A percentile compares a stretch with the other conserved stretches of the same genome.
phyloP scores from a whole-genome alignment of 164 flowering plant species.

The Liquidambar formosana region DNA sequence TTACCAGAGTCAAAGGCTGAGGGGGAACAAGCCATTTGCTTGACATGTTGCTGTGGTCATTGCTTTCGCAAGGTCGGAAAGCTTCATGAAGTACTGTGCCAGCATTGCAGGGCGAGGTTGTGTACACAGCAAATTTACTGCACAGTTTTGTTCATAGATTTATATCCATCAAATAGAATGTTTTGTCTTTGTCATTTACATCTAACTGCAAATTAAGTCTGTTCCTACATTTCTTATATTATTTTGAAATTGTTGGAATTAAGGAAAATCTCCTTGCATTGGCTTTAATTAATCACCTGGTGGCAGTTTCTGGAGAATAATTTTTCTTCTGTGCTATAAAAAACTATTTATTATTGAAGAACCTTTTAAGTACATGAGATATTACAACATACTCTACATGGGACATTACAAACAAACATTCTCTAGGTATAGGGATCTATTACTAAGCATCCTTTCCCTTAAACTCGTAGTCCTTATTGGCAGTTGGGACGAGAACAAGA shows the following conservation, averaged over 20 bases:
- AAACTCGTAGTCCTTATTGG: constrained; percentile 14
- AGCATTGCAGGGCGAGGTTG: constrained; percentile 7
- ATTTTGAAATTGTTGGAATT: too few relatives aligned
- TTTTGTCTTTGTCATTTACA: not conserved
- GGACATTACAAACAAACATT: too few relatives aligned
- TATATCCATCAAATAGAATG: constrained; percentile 8
- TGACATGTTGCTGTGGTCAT: not conserved
- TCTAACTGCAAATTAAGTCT: not conserved
- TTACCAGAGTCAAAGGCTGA: constrained; percentile 36
- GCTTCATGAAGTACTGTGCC: constrained; percentile 3
- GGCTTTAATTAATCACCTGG: too few relatives aligned
- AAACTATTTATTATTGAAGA: too few relatives aligned
- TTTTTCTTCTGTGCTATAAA: too few relatives aligned
- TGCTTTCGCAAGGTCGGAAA: constrained; percentile 3
- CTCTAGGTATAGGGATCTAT: too few relatives aligned
- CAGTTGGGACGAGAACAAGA: constrained; percentile 43
- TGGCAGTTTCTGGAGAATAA: too few relatives aligned
- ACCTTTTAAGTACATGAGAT: too few relatives aligned
- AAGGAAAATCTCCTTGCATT: too few relatives aligned
- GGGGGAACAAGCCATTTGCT: constrained; percentile 4
- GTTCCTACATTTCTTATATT: not conserved
- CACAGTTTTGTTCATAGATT: constrained; percentile 25
- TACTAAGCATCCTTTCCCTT: not conserved
- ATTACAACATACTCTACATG: too few relatives aligned
- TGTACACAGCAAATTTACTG: constrained; percentile 2